These are phyloP conservation scores for Phytophthora tubulina DNA, from an alignment of 352 stramenopile species.

Conservation along the genomic window DNA sequence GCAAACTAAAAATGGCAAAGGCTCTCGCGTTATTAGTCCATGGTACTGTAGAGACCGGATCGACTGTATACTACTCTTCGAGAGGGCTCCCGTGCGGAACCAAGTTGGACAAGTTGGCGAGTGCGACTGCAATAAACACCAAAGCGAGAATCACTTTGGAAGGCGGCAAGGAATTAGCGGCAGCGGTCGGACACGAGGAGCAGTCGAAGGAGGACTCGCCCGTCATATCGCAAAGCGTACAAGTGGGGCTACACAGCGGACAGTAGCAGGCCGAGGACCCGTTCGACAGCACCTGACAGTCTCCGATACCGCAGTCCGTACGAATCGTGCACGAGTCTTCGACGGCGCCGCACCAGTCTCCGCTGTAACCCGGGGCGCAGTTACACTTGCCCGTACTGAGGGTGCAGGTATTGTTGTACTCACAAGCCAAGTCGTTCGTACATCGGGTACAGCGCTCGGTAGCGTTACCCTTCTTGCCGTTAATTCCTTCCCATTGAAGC, in stretches of 20 bases:
- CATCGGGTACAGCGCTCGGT: constrained; percentile 51
- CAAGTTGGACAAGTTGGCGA: constrained; percentile 9
- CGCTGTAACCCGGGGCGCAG: constrained; percentile 46
- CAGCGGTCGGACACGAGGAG: constrained; percentile 30
- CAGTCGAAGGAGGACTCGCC: constrained; percentile 40
- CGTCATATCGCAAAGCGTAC: constrained; percentile 37
- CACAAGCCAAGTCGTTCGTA: constrained; percentile 54
- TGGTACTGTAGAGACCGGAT: no score
- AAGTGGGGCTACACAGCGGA: constrained; percentile 37
- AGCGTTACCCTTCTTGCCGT: constrained; percentile 48
- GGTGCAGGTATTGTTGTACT: constrained; percentile 55
- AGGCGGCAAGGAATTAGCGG: background rate
- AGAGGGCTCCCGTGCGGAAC: background rate
- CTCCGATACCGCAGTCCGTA: constrained; percentile 40
- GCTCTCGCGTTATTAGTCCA: no score
- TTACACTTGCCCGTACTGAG: constrained; percentile 48
- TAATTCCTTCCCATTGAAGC: constrained; percentile 48
- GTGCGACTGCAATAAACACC: constrained; percentile 20
- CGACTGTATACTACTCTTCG: background rate
- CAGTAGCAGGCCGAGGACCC: constrained; percentile 47
- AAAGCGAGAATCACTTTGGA: constrained; percentile 34
- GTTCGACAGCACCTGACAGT: constrained; percentile 47
- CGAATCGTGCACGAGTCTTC: constrained; percentile 46
- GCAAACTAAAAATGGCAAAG: background rate
- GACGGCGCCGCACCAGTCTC: constrained; percentile 48